Percentiles rank a stretch among this genome's conserved stretches.
These are phyloP conservation scores for Clathrospora elynae DNA, from an alignment of 2,329 filamentous ascomycete genomes.

Conservation along the genomic window DNA sequence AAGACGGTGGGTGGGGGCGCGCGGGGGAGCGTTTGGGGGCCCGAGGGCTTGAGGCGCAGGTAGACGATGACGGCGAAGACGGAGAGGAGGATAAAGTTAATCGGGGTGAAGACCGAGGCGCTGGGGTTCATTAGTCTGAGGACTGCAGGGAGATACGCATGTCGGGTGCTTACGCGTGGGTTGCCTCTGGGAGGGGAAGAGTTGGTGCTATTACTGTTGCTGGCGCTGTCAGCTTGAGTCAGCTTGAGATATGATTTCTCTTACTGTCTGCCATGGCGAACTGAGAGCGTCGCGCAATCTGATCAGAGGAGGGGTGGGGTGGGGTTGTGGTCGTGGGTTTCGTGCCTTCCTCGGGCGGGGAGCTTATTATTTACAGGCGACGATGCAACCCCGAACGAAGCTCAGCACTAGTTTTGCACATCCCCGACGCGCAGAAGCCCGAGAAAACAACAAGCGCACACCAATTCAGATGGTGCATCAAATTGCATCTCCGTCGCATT, in stretches of 20 bases:
- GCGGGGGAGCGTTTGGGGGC: conserved; percentile 58
- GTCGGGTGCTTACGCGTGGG: conserved; percentile 50
- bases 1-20: conserved; percentile 77
- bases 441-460: too few species aligned
- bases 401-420: background rate
- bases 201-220: conserved; percentile 63
- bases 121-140: conserved; percentile 45
- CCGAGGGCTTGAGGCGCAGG: conserved; percentile 62
- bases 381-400: conserved; percentile 19
- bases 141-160: background rate
- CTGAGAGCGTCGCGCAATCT: background rate
- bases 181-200: conserved; percentile 59
- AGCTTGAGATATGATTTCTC: background rate
- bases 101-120: conserved; percentile 61
- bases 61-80: conserved; percentile 63
- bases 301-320: conserved; percentile 1
- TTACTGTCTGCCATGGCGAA: conserved; percentile 37
- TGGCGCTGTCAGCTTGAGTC: conserved; percentile 3
- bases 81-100: conserved; percentile 65
- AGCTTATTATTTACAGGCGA: conserved; percentile 1
- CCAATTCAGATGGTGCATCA: too few species aligned
- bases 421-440: conserved; percentile 4
- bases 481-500: too few species aligned
- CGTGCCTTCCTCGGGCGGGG: conserved; percentile 2
- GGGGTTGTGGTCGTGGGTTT: conserved; percentile 10